These are phyloP conservation scores for Xylariaceae sp. DNA, from an alignment of 2,329 filamentous ascomycete species.

Conservation along the genomic window DNA sequence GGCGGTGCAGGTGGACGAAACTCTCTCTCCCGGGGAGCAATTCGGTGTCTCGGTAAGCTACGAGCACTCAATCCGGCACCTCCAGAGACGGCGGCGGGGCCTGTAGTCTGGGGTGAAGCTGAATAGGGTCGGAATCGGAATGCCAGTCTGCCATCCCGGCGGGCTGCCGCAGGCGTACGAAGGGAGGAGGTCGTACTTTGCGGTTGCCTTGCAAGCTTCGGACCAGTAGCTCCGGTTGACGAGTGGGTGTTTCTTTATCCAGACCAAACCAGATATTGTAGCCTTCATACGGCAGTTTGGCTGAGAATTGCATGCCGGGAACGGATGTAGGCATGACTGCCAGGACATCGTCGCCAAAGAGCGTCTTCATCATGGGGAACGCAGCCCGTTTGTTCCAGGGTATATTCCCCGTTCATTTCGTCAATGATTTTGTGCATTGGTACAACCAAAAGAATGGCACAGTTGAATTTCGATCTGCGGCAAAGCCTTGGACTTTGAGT, in stretches of 20 bases:
- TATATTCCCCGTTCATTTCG: slow-evolving; percentile 7
- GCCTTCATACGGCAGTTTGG: slow-evolving; percentile 22
- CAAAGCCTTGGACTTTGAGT: background rate
- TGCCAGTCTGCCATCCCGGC: no score
- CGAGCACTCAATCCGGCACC: no score
- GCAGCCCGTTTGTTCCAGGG: slow-evolving; percentile 1
- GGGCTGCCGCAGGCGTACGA: slow-evolving; percentile 44
- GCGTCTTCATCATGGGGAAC: slow-evolving; percentile 35
- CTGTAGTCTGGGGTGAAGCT: no score
- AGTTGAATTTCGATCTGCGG: slow-evolving; percentile 4
- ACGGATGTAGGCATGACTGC: slow-evolving; percentile 39
- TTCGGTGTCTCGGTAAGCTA: no score
- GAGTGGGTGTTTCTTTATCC: background rate
- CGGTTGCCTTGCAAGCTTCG: slow-evolving; percentile 1
- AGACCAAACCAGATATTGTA: background rate
- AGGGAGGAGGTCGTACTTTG: slow-evolving; percentile 10
- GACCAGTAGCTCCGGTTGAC: background rate
- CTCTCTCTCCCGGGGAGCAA: no score
- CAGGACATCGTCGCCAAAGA: slow-evolving; percentile 41
- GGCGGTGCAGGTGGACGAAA: no score
- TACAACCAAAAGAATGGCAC: slow-evolving; percentile 2
- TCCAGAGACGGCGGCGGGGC: no score
- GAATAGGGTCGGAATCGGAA: no score
- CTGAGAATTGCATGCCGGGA: slow-evolving; percentile 39
- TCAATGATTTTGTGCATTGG: slow-evolving; percentile 13